Base-by-base conservation (phyloP, 2,329 filamentous ascomycete species). In the Aspergillus novoparasiticus region DNA sequence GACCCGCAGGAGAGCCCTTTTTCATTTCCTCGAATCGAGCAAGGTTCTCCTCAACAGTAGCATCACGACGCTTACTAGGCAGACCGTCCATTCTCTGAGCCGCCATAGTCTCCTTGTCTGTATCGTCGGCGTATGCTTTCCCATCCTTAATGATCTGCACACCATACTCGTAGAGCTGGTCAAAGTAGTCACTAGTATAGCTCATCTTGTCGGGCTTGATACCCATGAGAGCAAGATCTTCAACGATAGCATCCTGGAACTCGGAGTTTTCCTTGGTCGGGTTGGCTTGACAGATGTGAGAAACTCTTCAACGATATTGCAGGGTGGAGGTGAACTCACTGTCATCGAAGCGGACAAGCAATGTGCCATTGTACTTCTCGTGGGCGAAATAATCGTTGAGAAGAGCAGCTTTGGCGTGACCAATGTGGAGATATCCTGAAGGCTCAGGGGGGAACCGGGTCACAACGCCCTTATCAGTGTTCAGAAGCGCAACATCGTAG, bases 331-430 rank as follows among this genome's bases (percentile, higher is more conserved):
- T 36, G 11, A 4, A 54, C 51, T 54, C 32, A 54, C 51, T 99
- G 75, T 99, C 95, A 76, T 99, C 95, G 74, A 99, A 95, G 64
- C 95, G 91, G 57, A 98, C 87, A 64, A 96, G 89, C 71, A 99
- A 85, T 72, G 90, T 96, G 73, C 95, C 95, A 64, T 94, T 89
- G 84, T 96, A 96, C 71, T 93, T 91, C 77, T 93, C 90, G 79
- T 97, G 93, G 51, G 93, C 94, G 72, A 98, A 98, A 84, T 96
- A 98, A 78, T 98, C 94, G 82, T 95, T 97, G 62, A 98, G 87
- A 60, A 96, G 85, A 6, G 93, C 93, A 34, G 93, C 93, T 82
- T 98, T 98, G 70, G 93, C 93, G 82, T 98, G 94, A 59, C 94
- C 94, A 68, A 97, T 96, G 81, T 97, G 94, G 51, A 97, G 87